Conservation (phyloP, 768 basidiomycete species). For the Trametopsis cervina region DNA sequence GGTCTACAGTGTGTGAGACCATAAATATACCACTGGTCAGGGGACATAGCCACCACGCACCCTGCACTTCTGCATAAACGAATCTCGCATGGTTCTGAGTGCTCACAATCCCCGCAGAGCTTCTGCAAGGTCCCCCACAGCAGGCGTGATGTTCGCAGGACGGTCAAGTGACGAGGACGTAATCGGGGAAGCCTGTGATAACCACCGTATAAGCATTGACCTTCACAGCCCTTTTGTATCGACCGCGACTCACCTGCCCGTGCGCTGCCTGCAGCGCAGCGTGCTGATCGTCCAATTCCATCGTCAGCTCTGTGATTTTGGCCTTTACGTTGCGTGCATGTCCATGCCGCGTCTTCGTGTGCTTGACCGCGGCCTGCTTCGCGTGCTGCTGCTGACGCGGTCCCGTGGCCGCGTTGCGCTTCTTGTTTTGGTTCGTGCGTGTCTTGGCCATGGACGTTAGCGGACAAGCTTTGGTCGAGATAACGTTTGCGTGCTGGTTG, state of each 20-base stretch:
- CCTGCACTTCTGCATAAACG: neutral
- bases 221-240: too few species aligned
- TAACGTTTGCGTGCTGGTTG: too few species aligned
- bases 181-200: too few species aligned
- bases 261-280: neutral
- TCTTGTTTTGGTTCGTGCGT: neutral
- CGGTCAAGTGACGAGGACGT: too few species aligned
- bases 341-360: neutral
- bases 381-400: neutral
- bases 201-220: too few species aligned
- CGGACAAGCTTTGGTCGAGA: too few species aligned
- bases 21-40: too few species aligned
- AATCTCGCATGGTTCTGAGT: neutral
- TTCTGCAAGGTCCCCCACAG: constrained; percentile 10
- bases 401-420: neutral
- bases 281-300: neutral
- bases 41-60: too few species aligned
- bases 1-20: too few species aligned
- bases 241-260: neutral
- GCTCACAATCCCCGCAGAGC: constrained; percentile 10
- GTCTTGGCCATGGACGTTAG: neutral
- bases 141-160: neutral
- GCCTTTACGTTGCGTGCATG: neutral
- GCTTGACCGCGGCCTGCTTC: constrained; percentile 14
- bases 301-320: neutral